Evolutionary conservation across 2,329 filamentous ascomycete genomes (phyloP).

Genomic region (Elsinoe ampelina): DNA sequence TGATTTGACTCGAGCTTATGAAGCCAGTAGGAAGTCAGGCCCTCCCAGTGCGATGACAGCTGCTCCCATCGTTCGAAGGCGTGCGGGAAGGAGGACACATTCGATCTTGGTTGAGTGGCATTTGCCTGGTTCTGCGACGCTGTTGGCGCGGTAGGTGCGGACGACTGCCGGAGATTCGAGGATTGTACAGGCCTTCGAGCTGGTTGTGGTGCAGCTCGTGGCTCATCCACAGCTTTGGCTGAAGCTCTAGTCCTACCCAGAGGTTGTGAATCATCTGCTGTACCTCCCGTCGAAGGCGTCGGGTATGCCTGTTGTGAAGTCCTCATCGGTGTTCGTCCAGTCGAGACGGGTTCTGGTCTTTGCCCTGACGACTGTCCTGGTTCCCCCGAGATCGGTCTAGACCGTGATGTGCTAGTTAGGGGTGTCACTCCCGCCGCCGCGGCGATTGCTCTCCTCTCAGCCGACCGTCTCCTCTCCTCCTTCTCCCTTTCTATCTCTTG

Average conservation of each 20-base stretch:
- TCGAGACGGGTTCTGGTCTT: not conserved
- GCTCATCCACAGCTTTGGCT: not conserved
- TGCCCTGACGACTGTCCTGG: not conserved
- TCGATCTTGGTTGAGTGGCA: slow-evolving; percentile 20
- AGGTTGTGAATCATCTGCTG: slow-evolving; percentile 5
- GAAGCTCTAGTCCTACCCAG: slow-evolving; percentile 1
- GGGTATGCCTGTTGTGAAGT: slow-evolving; percentile 8
- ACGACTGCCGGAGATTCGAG: slow-evolving; percentile 12
- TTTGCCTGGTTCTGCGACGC: not conserved
- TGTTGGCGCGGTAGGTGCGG: slow-evolving; percentile 9
- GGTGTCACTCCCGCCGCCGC: slow-evolving; percentile 31
- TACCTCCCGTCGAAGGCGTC: slow-evolving; percentile 2
- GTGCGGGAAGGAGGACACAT: slow-evolving; percentile 71
- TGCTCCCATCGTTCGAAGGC: slow-evolving; percentile 98
- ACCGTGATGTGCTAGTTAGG: not conserved
- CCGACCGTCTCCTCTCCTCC: slow-evolving; percentile 42
- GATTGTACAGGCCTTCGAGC: not conserved
- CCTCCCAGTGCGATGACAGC: slow-evolving; percentile 95
- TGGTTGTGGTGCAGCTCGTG: slow-evolving; percentile 5
- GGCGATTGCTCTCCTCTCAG: slow-evolving; percentile 48
- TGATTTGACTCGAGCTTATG: slow-evolving; percentile 83
- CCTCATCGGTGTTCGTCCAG: slow-evolving; percentile 3
- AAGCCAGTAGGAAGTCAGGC: slow-evolving; percentile 95
- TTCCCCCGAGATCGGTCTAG: not conserved
- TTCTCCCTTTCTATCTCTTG: slow-evolving; percentile 36